A percentile compares a stretch with the other conserved stretches of the same genome.
Evolutionary conservation across 805 yeast species (phyloP).

Genomic region (Cyberlindnera maritima): DNA sequence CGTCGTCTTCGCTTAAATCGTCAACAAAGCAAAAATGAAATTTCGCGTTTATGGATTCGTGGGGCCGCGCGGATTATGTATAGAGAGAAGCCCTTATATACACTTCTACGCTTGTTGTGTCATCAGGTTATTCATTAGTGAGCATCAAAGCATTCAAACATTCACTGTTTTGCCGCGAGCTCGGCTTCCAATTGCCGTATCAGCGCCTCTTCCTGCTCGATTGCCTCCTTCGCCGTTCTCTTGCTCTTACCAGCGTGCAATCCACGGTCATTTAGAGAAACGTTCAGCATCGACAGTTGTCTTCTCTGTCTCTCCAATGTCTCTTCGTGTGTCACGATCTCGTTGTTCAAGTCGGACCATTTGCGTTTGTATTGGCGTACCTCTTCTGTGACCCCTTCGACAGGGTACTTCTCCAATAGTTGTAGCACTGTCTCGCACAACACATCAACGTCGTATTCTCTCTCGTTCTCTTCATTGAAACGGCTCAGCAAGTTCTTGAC

Average conservation of each 20-base stretch:
- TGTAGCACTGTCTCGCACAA: conserved; percentile 42
- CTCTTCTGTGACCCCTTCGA: conserved; percentile 36
- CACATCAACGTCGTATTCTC: conserved; percentile 38
- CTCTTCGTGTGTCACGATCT: conserved; percentile 41
- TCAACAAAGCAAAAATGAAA: background rate
- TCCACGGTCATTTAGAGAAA: conserved; percentile 27
- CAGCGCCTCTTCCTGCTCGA: conserved; percentile 44
- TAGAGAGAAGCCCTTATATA: too few relatives aligned
- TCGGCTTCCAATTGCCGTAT: conserved; percentile 41
- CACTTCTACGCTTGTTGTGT: background rate
- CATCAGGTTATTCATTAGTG: too few relatives aligned
- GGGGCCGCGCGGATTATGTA: too few relatives aligned
- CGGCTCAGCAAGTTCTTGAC: conserved; percentile 32
- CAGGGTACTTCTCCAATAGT: conserved; percentile 34
- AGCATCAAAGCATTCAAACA: too few relatives aligned
- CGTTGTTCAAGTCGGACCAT: conserved; percentile 35
- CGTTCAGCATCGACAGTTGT: conserved; percentile 36
- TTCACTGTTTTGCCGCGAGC: conserved; percentile 24
- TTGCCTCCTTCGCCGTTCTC: conserved; percentile 30
- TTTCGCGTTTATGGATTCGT: conserved; percentile 4
- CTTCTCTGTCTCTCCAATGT: conserved; percentile 42
- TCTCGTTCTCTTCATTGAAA: conserved; percentile 32
- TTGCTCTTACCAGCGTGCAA: conserved; percentile 15
- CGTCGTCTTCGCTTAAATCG: too few relatives aligned
- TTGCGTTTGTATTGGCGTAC: conserved; percentile 28